These are phyloP conservation scores for Amanita rubescens DNA, from an alignment of 768 basidiomycete genomes.

Conservation along the genomic window DNA sequence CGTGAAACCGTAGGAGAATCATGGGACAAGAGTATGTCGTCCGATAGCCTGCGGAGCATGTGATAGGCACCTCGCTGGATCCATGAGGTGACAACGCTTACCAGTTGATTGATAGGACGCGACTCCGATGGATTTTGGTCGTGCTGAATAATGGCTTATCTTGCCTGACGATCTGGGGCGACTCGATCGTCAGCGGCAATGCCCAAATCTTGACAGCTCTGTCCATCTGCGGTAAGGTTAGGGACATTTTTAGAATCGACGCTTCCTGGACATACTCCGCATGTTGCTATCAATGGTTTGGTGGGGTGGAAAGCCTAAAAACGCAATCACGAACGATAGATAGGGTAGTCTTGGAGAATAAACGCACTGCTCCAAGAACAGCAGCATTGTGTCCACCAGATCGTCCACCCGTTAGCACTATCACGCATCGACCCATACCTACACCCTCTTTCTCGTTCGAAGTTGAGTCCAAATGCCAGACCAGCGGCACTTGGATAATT, in stretches of 20 bases:
- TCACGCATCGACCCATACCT: conserved; percentile 57
- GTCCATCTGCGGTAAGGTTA: conserved; percentile 45
- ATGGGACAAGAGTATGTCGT: conserved; percentile 49
- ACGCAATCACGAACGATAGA: not conserved
- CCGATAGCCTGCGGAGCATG: conserved; percentile 38
- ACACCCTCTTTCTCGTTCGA: conserved; percentile 51
- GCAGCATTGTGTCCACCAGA: conserved; percentile 70
- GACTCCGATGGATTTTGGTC: conserved; percentile 54
- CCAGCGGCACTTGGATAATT: conserved; percentile 49
- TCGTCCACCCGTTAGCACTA: conserved; percentile 59
- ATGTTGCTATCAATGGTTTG: conserved; percentile 64
- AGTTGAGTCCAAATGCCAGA: conserved; percentile 62
- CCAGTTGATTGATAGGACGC: conserved; percentile 62
- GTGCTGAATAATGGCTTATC: conserved; percentile 77
- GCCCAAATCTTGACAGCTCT: conserved; percentile 75
- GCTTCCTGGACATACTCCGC: conserved; percentile 46
- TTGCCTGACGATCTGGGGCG: conserved; percentile 38
- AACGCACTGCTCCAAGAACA: conserved; percentile 54
- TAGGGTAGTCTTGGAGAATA: not conserved
- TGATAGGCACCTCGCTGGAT: not conserved
- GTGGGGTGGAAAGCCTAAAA: conserved; percentile 60
- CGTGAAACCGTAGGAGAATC: conserved; percentile 46
- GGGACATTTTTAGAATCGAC: not conserved
- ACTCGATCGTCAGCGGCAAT: conserved; percentile 27
- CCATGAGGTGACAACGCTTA: conserved; percentile 16